phyloP scores from a whole-genome alignment of 208 protist genomes.

The Crithidia bombi region DNA sequence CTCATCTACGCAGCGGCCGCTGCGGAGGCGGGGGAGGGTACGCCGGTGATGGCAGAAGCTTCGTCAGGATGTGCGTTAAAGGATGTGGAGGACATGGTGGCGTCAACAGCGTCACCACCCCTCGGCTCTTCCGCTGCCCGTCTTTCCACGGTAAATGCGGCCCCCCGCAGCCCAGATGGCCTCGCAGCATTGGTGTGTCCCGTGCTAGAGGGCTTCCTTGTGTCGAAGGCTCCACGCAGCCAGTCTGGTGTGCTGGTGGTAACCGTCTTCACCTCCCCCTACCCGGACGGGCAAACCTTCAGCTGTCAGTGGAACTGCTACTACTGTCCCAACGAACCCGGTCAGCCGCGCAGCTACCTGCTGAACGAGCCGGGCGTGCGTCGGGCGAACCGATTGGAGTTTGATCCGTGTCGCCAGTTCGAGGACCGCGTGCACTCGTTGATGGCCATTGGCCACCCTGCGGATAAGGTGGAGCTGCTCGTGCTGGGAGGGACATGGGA shows the following conservation, averaged over 20 bases:
- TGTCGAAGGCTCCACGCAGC: conserved; percentile 85
- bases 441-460: conserved; percentile 86
- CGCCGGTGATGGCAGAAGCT: no score
- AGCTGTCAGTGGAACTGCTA: conserved; percentile 94
- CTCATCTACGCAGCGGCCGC: conserved; percentile 30
- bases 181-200: conserved; percentile 19
- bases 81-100: conserved; percentile 44
- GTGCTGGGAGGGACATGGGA: conserved; percentile 99
- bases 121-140: neutral
- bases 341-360: conserved; percentile 91
- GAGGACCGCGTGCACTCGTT: conserved; percentile 81
- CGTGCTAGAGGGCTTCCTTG: conserved; percentile 66
- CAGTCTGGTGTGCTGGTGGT: conserved; percentile 93
- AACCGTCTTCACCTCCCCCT: conserved; percentile 91
- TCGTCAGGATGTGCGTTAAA: no score
- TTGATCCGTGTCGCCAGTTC: conserved; percentile 86
- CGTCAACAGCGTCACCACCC: neutral
- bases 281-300: conserved; percentile 84
- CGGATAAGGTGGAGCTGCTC: conserved; percentile 98
- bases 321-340: conserved; percentile 93
- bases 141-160: neutral
- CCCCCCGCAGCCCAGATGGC: neutral
- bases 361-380: conserved; percentile 91
- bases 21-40: neutral
- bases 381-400: conserved; percentile 82